Base-by-base conservation (phyloP, 768 basidiomycete genomes). In the Boletus rubroflammeus region DNA sequence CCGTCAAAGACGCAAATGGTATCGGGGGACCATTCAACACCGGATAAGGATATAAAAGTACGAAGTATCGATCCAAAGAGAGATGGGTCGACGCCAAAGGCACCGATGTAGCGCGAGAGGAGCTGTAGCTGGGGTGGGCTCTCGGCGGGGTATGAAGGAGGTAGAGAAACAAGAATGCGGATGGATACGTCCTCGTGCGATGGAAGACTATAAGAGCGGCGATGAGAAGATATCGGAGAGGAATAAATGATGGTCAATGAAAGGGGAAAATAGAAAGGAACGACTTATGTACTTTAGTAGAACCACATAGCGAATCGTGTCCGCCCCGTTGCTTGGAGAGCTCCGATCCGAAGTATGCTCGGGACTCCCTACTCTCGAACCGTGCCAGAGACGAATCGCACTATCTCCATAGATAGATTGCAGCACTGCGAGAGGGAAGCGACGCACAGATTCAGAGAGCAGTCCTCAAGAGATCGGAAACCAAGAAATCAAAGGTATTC, bases 1-100 rank as follows among this genome's bases (percentile, higher is more conserved):
- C 93, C 93, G 58, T 95, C 93, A 64, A 93, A 95, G 13, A 94
- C 87, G 58, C 89, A 92, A 17, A 93, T 85, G 1, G 75, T 77
- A 29, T 85, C 90, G 23, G 80, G 75, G 3, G 76, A 73, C 83
- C 88, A 95, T 58, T 91, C 87, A n/a, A 90, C 79, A 7, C 87
- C 90, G 50, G 78, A 80, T 21, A 77, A 65, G 4, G 92, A 92
- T 51, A 94, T 91, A 67, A 81, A 95, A 0, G 88, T 93, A 36
- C 88, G 81, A 19, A 93, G 75, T 34, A 93, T 78, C 1, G 80
- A 79, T 23, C 90, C 90, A 64, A 94, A 95, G 17, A 94, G 78
- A 15, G 69, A 67, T 9, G 88, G 73, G 60, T 90, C 85, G 1
- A 88, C 85, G 19, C 86, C 83, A 63, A 85, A 93, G 3, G 88